Evolutionary conservation across 2,329 filamentous ascomycete species (phyloP).

Genomic region (Lachnellula hyalina): DNA sequence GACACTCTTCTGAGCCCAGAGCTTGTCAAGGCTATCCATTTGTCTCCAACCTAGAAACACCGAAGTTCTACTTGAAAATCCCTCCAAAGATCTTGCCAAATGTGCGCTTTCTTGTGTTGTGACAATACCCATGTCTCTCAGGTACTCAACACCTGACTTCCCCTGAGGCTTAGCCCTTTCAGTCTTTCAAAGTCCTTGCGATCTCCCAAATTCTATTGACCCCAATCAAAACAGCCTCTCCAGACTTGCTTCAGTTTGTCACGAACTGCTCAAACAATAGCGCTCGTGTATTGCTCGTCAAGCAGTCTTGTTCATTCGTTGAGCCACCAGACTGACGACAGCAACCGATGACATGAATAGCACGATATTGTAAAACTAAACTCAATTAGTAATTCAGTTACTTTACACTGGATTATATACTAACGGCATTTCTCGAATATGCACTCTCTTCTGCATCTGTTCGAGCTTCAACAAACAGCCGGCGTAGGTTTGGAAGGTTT

Average conservation of each 20-base stretch:
- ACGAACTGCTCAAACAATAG: background rate
- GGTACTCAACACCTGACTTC: background rate
- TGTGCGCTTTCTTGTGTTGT: too few species aligned
- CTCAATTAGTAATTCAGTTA: conserved; percentile 8
- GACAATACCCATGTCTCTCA: background rate
- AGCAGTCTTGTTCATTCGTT: conserved; percentile 54
- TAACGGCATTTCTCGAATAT: conserved; percentile 86
- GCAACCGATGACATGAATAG: conserved; percentile 95
- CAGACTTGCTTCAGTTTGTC: background rate
- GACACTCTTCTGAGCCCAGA: background rate
- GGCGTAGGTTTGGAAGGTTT: conserved; percentile 87
- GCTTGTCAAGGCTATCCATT: background rate
- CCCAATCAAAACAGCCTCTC: background rate
- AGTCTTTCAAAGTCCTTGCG: background rate
- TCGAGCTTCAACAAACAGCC: conserved; percentile 90
- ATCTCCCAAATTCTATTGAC: background rate
- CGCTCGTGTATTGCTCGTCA: background rate
- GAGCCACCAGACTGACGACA: conserved; percentile 87
- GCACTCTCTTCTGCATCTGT: conserved; percentile 92
- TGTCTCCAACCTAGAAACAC: background rate
- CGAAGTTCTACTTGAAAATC: background rate
- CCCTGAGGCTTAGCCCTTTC: background rate
- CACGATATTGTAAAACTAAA: conserved; percentile 93
- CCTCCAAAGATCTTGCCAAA: background rate
- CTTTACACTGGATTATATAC: conserved; percentile 31